These are phyloP conservation scores for Suillus cothurnatus DNA, from an alignment of 768 basidiomycete species.

Conservation along the genomic window DNA sequence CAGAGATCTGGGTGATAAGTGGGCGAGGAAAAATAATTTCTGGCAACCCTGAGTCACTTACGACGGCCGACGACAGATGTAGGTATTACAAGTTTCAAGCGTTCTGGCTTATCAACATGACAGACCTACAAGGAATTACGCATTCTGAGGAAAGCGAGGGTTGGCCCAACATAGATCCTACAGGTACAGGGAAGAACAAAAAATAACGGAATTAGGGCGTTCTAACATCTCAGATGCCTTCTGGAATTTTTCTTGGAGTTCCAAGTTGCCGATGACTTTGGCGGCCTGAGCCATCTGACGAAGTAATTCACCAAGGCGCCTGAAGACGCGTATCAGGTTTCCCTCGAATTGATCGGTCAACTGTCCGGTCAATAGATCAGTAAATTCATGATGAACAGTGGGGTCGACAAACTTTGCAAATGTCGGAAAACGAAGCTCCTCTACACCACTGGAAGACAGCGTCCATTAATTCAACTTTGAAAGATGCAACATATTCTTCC, in stretches of 20 bases:
- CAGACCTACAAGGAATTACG: background rate
- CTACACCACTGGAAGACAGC: conserved; percentile 97
- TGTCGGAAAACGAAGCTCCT: conserved; percentile 95
- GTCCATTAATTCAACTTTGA: conserved; percentile 99
- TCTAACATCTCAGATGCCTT: conserved; percentile 92
- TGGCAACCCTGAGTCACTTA: background rate
- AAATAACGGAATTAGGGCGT: conserved; percentile 91
- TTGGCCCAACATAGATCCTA: conserved; percentile 30
- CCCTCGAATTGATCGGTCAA: conserved; percentile 97
- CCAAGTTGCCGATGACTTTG: conserved; percentile 94
- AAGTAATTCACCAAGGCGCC: conserved; percentile 90
- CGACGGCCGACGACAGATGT: background rate
- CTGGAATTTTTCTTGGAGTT: conserved; percentile 92
- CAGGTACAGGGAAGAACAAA: conserved; percentile 84
- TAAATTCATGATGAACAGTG: background rate
- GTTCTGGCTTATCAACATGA: background rate
- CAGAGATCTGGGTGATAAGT: background rate
- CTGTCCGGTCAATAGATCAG: conserved; percentile 41
- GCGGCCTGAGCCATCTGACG: conserved; percentile 96
- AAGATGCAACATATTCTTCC: conserved; percentile 93
- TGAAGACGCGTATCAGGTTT: conserved; percentile 93
- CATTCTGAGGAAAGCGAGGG: background rate
- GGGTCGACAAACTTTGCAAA: conserved; percentile 75
- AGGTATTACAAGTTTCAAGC: background rate
- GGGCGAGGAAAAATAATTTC: background rate